phyloP scores from a whole-genome alignment of 2,329 filamentous ascomycete species.

The Zasmidium cellare region DNA sequence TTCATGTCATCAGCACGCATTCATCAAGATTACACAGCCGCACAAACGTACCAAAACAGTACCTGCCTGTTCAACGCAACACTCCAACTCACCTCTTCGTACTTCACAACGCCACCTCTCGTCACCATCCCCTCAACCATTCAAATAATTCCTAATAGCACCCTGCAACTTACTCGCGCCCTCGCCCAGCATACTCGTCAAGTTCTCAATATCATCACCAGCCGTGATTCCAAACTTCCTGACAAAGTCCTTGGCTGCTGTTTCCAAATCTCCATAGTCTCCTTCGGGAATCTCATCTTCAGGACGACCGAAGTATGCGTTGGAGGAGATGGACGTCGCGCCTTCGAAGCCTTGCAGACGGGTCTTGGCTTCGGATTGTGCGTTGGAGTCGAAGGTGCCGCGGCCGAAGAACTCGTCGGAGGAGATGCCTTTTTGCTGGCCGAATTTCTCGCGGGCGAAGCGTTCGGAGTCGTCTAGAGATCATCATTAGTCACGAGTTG shows the following conservation, averaged over 20 bases:
- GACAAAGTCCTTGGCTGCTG: constrained; percentile 93
- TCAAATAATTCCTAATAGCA: constrained; percentile 40
- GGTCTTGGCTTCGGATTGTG: constrained; percentile 81
- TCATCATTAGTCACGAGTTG: neutral
- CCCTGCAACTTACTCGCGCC: constrained; percentile 83
- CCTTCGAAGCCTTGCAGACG: constrained; percentile 92
- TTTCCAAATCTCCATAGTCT: constrained; percentile 84
- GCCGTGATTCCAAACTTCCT: constrained; percentile 94
- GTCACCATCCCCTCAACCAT: constrained; percentile 20
- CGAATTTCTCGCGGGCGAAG: constrained; percentile 86
- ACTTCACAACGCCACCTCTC: neutral
- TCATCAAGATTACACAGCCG: neutral
- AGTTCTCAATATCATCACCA: constrained; percentile 90
- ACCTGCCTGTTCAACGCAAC: neutral
- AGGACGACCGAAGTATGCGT: constrained; percentile 93
- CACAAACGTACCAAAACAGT: neutral
- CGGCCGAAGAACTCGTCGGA: constrained; percentile 98
- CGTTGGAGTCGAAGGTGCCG: constrained; percentile 75
- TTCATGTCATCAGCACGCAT: neutral
- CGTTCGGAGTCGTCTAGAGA: constrained; percentile 68
- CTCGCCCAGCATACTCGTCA: constrained; percentile 79
- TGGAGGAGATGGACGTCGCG: constrained; percentile 87
- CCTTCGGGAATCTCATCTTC: constrained; percentile 68
- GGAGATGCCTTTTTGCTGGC: constrained; percentile 89
- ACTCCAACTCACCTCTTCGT: too few relatives aligned